Evolutionary conservation across 139 green algal genomes (phyloP), one percentile per base, ranked within the genome.

Genomic region (Mychonastes homosphaera): DNA sequence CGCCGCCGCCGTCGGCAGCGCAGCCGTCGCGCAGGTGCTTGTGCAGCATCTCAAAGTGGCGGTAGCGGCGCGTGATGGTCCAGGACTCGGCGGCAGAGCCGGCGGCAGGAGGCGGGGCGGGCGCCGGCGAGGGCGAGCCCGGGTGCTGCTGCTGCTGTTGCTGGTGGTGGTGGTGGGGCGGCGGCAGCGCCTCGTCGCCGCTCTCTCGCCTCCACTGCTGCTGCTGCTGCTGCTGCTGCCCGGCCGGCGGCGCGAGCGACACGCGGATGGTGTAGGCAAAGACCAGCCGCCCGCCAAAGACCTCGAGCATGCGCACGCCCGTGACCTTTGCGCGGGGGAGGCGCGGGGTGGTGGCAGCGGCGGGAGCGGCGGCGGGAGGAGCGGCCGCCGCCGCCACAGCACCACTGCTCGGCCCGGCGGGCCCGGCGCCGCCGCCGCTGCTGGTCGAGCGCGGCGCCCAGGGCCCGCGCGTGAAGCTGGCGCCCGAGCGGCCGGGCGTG

Each of bases 41-140:
- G 67, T 89, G 81, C 38, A 89, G 70, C 10, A 58, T 45, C 72
- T 89, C 81, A 71, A 89, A 89, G 55, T 86, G 76, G 24, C 79
- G 77, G 64, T 80, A 87, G 18, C 63, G 57, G 53, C 47, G 35
- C 15, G 5, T n/a, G n/a, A 61, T 7, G 13, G 8, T 49, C 16
- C 43, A 49, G 48, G 26, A 52, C 26, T 10, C 34, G 21, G 10
- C 18, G 26, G 8, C 24, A 34, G 13, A 39, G 27, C 18, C 27
- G 8, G 13, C 26, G 18, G 12, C n/a, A 27, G n/a, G 13, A 53
- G 15, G n/a, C 19, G 13, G n/a, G 45, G 26, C 26, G 18, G 45
- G 26, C 19, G 45, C 19, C 19, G 26, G 23, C 19, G 8, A 29
- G 9, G 21, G 18, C 1, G 46, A 35, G 46, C 21, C 30, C n/a